Base-by-base conservation (phyloP, 2,329 filamentous ascomycete species). In the Myriangium duriaei region DNA sequence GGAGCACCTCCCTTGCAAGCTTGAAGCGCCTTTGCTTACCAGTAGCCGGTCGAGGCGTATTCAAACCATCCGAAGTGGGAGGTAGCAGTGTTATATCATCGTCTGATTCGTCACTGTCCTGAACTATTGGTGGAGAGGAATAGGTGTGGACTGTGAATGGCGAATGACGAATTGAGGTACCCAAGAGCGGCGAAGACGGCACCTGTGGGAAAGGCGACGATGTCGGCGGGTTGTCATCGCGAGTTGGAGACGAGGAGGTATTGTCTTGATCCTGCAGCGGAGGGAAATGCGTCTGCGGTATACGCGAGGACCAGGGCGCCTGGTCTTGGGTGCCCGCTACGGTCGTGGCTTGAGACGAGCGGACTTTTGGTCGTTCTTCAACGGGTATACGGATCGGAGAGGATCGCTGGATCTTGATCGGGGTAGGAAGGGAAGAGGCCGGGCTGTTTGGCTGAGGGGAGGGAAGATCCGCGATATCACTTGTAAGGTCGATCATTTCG, bases 401-500 rank as follows among this genome's bases (percentile, higher is more conserved):
- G n/a, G n/a, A n/a, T n/a, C n/a, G n/a, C n/a, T n/a, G n/a, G n/a
- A n/a, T n/a, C n/a, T n/a, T n/a, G n/a, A 12, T 12, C n/a, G 36
- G 36, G 17, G 13, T 39, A n/a, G 26, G 19, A 2, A 30, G 13
- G 3, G 36, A 24, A 9, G 36, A 39, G 11, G 36, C 32, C 18
- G 36, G 36, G 15, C 29, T 32, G 9, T 30, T 19, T 13, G 29
- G 16, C n/a, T 39, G 36, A n/a, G 29, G 32, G 28, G 21, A 26
- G n/a, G n/a, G n/a, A n/a, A 26, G 21, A n/a, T 26, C 34, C 18
- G 30, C 15, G 4, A 24, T 14, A 11, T 39, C 36, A 14, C 36
- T 39, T n/a, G 36, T 39, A 11, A 39, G 30, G 24, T 39, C 36
- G 6, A 39, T 39, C 6, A 30, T 39, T n/a, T 39, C 36, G 13